Base-by-base conservation (phyloP, 768 basidiomycete species). In the Kwoniella dendrophila region DNA sequence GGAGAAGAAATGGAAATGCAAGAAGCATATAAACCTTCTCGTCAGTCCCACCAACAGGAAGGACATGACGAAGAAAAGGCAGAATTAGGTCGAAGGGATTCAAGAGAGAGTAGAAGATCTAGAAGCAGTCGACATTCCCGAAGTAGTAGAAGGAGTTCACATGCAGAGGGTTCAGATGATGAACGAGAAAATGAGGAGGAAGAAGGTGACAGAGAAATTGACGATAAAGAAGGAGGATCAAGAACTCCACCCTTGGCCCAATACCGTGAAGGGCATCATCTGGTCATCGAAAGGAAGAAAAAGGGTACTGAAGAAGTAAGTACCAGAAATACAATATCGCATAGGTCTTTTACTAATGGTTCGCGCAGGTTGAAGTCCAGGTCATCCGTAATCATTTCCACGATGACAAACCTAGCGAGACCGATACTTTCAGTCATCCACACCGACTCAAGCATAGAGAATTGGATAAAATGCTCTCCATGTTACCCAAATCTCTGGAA, bases 181-280 rank as follows among this genome's bases (percentile, higher is more conserved):
- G 66, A 66, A 44, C 32, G 54, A 20, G 61, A 33, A 20, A 69
- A 70, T 48, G 57, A 64, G 12, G 72, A 72, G 14, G 69, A 34
- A n/a, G 47, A 43, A 11, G 54, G 59, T 20, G 59, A 70, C 27
- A 50, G 50, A 3, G 55, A 55, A 24, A 68, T 67, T 14, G 65
- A 68, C 16, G 68, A 69, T 3, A 58, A 63, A 32, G 68, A 60
- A 22, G 70, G 70, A 5, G 77, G 72, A 2, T 45, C 67, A 20
- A 60, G 63, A 51, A 79, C 77, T 6, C 76, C 78, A 3, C 68
- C 74, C 8, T 29, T 78, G 1, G 71, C 81, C 26, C 87, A 89
- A 70, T 92, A 88, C 86, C 82, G 82, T 71, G 89, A 92, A 72
- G 89, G 89, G 2, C 81, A 84, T 30, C 84, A 88, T 73, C 81